Percentiles rank a stretch among this genome's conserved stretches.
Conservation (phyloP, 2,329 filamentous ascomycete species). For the Colletotrichum horii region DNA sequence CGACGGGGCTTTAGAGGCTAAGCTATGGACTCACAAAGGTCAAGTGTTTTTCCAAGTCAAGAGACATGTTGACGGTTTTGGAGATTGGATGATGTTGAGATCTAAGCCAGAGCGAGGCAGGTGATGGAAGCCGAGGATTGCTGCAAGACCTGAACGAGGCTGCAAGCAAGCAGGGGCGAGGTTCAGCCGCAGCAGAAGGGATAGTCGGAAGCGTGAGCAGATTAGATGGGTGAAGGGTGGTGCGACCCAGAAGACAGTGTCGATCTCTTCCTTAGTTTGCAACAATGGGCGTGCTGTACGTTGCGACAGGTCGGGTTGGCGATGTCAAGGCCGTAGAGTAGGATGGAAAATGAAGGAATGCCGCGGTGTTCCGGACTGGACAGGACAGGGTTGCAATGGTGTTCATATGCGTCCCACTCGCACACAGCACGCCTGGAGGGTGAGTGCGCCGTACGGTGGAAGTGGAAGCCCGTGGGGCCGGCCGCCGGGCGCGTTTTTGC, state of each 20-base stretch:
- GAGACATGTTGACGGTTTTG: constrained; percentile 54
- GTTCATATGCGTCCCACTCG: constrained; percentile 21
- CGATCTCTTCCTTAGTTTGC: not conserved
- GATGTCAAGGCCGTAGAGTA: constrained; percentile 4
- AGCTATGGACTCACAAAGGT: constrained; percentile 69
- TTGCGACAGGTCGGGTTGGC: not conserved
- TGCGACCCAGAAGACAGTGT: not conserved
- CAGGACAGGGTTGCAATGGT: constrained; percentile 23
- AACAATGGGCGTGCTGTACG: not conserved
- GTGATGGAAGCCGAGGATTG: constrained; percentile 14
- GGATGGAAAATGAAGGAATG: constrained; percentile 21
- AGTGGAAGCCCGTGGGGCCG: constrained; percentile 20
- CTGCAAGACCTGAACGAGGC: constrained; percentile 12
- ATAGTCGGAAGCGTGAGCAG: not conserved
- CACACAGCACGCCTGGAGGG: not conserved
- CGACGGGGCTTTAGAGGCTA: not conserved
- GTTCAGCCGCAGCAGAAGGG: not conserved
- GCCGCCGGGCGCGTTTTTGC: constrained; percentile 12
- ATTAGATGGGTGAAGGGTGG: not conserved
- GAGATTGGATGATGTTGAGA: not conserved
- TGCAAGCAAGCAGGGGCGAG: constrained; percentile 14
- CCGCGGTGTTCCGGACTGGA: constrained; percentile 20
- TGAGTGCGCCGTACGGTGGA: not conserved
- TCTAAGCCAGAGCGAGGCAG: not conserved
- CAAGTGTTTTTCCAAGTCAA: constrained; percentile 83